Base-by-base conservation (phyloP, 2,329 filamentous ascomycete species). In the Fusarium anguioides region DNA sequence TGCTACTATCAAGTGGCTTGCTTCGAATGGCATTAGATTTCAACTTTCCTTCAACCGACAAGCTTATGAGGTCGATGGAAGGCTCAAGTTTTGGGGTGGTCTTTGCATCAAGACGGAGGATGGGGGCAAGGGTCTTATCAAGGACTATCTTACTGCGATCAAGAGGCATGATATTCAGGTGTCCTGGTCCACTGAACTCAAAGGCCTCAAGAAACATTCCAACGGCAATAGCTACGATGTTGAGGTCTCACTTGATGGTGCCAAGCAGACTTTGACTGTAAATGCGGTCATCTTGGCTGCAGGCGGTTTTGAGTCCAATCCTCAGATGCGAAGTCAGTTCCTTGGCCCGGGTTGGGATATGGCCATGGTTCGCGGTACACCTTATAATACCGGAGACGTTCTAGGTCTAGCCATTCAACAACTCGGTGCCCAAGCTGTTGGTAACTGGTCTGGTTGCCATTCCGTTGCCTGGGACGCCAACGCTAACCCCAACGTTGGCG, bases 281-380 rank as follows among this genome's bases (percentile, higher is more conserved):
- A 18, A 21, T 14, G 33, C 58, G 4, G 46, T 61, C 2, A 42
- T 61, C 3, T 8, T 61, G 7, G 58, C 58, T 29, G 58, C 56
- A 2, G 58, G 58, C 3, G 58, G 58, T 3, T 61, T 61, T 2
- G 58, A 61, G 75, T 82, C 87, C 7, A 89, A 85, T 35, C 79
- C 87, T 0, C 79, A 81, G 4, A 80, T 90, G 79, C 81, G 87
- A n/a, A 77, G 81, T 5, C 82, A 87, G 50, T 81, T 79, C 47
- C 77, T 84, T 11, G 88, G 88, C 0, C 61, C 68, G 2, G 61
- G 58, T 2, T 71, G 68, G 68, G 68, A 71, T n/a, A 29, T 71
- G 40, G 68, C 68, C 10, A 71, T 66, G 68, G 65, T 71, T 2
- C 65, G 68, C 0, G 68, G 83, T 9, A 65, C 62, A 6, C 62